Percentiles rank a stretch among this genome's conserved stretches.
Conservation (phyloP, 2,329 filamentous ascomycete genomes). For the Aschersonia sp. region DNA sequence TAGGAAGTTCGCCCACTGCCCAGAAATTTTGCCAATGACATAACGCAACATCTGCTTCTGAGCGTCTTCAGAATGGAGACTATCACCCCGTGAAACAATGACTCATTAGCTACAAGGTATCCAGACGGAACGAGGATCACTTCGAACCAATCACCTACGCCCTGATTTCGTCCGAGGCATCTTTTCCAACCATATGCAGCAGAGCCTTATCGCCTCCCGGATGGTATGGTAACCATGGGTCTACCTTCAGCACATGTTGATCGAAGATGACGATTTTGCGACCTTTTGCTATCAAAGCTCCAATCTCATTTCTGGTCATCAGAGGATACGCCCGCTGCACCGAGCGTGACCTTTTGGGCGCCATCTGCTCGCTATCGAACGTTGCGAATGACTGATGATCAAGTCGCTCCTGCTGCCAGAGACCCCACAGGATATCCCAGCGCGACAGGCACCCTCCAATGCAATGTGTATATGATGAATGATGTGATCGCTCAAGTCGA, state of each 20-base stretch:
- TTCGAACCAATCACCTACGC: slow-evolving; percentile 41
- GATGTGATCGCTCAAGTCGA: too few species aligned
- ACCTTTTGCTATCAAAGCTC: slow-evolving; percentile 72
- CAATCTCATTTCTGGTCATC: slow-evolving; percentile 26
- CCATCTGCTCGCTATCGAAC: background rate
- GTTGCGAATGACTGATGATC: too few species aligned
- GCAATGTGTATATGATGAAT: too few species aligned
- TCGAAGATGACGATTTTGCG: slow-evolving; percentile 69
- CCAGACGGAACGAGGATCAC: slow-evolving; percentile 3
- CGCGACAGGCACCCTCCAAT: too few species aligned
- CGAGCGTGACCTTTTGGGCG: background rate
- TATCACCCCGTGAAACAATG: slow-evolving; percentile 18
- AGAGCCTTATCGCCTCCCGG: slow-evolving; percentile 88
- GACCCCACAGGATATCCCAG: too few species aligned
- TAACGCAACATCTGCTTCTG: slow-evolving; percentile 65
- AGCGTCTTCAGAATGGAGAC: slow-evolving; percentile 70
- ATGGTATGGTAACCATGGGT: slow-evolving; percentile 79
- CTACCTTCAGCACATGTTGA: slow-evolving; percentile 68
- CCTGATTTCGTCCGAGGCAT: slow-evolving; percentile 89
- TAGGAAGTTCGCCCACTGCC: slow-evolving; percentile 72
- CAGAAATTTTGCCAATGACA: slow-evolving; percentile 69
- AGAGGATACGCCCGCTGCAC: slow-evolving; percentile 15
- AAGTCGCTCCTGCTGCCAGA: too few species aligned
- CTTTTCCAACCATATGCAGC: slow-evolving; percentile 80
- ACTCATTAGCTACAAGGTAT: background rate